These are phyloP conservation scores for Volvariella surrecta DNA, from an alignment of 1,284 basidiomycete species.

Conservation along the genomic window DNA sequence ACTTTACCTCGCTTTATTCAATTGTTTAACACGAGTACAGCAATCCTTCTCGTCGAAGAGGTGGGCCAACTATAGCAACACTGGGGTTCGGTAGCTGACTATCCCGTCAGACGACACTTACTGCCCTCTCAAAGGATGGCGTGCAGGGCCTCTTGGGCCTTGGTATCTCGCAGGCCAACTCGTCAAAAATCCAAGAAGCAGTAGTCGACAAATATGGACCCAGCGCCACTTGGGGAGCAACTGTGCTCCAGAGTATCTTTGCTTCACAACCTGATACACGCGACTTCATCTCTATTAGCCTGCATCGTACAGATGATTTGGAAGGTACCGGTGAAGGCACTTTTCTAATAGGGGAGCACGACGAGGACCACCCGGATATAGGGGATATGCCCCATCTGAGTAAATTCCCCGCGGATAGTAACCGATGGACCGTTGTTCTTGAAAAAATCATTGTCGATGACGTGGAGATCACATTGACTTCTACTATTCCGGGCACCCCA, in stretches of 20 bases:
- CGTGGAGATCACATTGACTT: conserved; percentile 15
- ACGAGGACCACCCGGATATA: conserved; percentile 23
- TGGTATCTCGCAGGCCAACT: conserved; percentile 17
- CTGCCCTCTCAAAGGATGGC: conserved; percentile 12
- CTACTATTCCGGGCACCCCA: conserved; percentile 19
- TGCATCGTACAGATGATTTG: conserved; percentile 30
- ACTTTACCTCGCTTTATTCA: not conserved
- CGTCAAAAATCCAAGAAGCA: conserved; percentile 17
- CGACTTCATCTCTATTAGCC: conserved; percentile 32
- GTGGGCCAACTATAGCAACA: conserved; percentile 10
- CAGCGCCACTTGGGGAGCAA: conserved; percentile 19
- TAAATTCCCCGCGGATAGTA: conserved; percentile 22
- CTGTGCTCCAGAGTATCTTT: conserved; percentile 31
- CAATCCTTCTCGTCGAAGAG: conserved; percentile 11
- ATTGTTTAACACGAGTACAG: not conserved
- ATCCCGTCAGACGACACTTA: conserved; percentile 11
- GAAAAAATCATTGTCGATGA: conserved; percentile 26
- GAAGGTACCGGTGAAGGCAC: conserved; percentile 28
- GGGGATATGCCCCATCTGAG: conserved; percentile 21
- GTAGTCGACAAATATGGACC: conserved; percentile 15
- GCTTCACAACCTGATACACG: conserved; percentile 22
- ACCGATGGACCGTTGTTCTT: conserved; percentile 33
- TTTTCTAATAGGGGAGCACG: conserved; percentile 37
- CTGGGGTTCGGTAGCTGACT: not conserved
- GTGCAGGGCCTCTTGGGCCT: conserved; percentile 23